These are phyloP conservation scores for Vanderwaltozyma polyspora DNA, from an alignment of 805 yeast genomes.

Conservation along the genomic window DNA sequence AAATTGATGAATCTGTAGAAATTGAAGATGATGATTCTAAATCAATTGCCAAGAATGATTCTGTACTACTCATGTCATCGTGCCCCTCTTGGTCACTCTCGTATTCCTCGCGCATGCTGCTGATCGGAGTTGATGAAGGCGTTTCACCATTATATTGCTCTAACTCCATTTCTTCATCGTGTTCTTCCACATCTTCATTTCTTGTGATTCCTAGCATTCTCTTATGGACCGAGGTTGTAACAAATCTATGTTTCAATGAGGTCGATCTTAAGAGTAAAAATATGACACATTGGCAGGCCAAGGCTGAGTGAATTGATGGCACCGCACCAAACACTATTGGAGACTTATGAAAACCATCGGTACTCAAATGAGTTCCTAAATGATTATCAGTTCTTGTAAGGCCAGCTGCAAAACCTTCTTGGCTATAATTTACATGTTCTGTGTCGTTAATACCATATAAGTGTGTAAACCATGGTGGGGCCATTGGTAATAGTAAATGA, in stretches of 20 bases:
- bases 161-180: background rate
- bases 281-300: constrained; percentile 42
- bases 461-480: constrained; percentile 67
- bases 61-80: no score
- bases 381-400: constrained; percentile 53
- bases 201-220: background rate
- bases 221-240: background rate
- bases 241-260: constrained; percentile 16
- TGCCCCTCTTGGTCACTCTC: no score
- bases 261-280: constrained; percentile 32
- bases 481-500: constrained; percentile 53
- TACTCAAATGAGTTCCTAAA: constrained; percentile 47
- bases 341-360: constrained; percentile 52
- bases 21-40: background rate
- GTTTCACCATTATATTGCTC: background rate
- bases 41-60: no score
- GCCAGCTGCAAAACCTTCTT: constrained; percentile 65
- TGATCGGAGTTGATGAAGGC: background rate
- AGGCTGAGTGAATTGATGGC: constrained; percentile 54
- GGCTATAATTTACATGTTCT: constrained; percentile 43
- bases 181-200: constrained; percentile 1
- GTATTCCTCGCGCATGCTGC: no score
- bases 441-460: constrained; percentile 43
- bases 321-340: constrained; percentile 63
- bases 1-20: background rate